Base-by-base conservation (phyloP, 352 stramenopile species). In the Pythium periplocum region DNA sequence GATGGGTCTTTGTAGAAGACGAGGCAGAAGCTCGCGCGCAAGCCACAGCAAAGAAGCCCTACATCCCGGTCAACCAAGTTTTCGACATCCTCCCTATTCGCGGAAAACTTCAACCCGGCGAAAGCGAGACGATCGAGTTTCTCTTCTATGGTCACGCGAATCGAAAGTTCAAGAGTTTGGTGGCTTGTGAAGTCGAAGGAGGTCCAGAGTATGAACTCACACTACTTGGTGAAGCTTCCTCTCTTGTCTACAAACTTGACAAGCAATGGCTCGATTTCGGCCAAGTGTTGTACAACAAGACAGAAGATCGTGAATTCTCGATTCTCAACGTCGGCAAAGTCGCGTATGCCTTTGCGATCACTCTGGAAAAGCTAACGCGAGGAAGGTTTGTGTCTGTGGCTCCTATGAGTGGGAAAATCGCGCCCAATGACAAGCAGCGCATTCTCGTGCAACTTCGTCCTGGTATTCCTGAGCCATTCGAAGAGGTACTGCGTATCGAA, bases 81-180 rank as follows among this genome's bases (percentile, higher is more conserved):
- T 98, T 98, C 61, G 94, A 98, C 52, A 97, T 98, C 35, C 58
- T 98, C 3, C 95, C 95, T 3, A 97, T 98, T 33, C 80, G 90
- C 5, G 93, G 87, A 0, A 36, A 70, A 0, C 64, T 98, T 1
- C 70, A 75, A 35, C 91, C 95, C 4, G 81, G 74, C n/a, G 90
- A 98, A 61, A 87, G 62, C 32, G 93, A 98, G 51, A 75, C 82
- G 26, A 71, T 98, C 48, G 95, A 98, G 44, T 97, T 98, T 58
- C 68, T 95, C 3, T 98, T 95, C 62, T 98, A 96, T 48, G 93
- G 90, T 2, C 93, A 98, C 55, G 74, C 81, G 6, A 98, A 98
- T 49, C 71, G 84, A 4, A 95, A 94, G 48, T 96, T 98, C 55
- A 86, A 85, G 52, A 91, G 72, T 35, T 71, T 73, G 0, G 90